These are phyloP conservation scores for Leccinum holopus DNA, from an alignment of 1,284 basidiomycete genomes.

Conservation along the genomic window DNA sequence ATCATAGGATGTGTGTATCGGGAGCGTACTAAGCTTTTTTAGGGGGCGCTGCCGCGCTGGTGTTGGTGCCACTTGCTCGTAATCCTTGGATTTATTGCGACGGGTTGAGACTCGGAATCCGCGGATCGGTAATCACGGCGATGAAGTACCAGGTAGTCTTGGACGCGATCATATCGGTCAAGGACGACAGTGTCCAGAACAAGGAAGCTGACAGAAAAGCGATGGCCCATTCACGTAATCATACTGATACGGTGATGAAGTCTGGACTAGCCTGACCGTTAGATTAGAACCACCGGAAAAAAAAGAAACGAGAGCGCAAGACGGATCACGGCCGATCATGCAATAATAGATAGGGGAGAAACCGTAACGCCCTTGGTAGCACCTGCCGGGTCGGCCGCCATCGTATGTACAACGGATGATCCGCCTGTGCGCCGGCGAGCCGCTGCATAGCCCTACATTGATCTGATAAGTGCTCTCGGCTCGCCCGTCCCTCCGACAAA, in stretches of 20 bases:
- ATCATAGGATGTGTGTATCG: background rate
- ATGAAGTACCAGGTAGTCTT: background rate
- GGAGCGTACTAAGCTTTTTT: background rate
- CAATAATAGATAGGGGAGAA: background rate
- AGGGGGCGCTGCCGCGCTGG: background rate
- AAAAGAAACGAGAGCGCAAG: background rate
- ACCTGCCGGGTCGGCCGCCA: background rate
- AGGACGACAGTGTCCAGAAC: background rate
- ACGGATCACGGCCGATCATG: background rate
- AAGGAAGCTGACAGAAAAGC: background rate
- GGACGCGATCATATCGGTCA: background rate
- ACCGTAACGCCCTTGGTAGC: background rate
- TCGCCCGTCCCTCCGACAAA: background rate
- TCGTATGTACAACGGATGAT: background rate
- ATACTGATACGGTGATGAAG: background rate
- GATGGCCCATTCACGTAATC: background rate
- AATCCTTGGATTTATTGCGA: background rate
- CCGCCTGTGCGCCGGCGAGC: background rate
- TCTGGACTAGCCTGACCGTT: background rate
- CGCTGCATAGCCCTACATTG: background rate
- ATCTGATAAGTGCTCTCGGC: background rate
- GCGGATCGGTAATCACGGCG: background rate
- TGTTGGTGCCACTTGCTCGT: background rate
- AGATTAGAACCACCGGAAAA: background rate
- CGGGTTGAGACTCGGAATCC: background rate